A percentile compares a stretch with the other conserved stretches of the same genome.
phyloP scores from a whole-genome alignment of 371 early-diverging fungal genomes.

The Rhizopus arrhizus region DNA sequence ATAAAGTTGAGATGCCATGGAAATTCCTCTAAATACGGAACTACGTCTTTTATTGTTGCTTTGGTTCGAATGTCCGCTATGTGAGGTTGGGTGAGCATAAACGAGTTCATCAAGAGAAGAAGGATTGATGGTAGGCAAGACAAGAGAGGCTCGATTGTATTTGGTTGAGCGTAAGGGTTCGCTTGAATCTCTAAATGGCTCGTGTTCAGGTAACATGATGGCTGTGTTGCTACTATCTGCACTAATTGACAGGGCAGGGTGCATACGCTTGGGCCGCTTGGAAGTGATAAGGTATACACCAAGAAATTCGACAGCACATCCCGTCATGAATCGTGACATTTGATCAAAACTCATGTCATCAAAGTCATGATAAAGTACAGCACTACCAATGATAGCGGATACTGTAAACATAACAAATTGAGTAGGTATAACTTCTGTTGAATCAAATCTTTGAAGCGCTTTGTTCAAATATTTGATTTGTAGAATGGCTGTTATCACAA shows the following conservation, averaged over 20 bases:
- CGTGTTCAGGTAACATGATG: constrained; percentile 17
- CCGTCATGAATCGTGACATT: constrained; percentile 54
- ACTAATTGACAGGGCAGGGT: constrained; percentile 24
- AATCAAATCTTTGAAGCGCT: constrained; percentile 70
- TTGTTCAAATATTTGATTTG: constrained; percentile 78
- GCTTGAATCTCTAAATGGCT: constrained; percentile 13
- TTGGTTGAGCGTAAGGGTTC: background rate
- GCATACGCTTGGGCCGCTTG: constrained; percentile 36
- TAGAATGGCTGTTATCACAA: constrained; percentile 67
- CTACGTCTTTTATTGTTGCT: constrained; percentile 35
- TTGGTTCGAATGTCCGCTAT: background rate
- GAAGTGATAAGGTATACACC: constrained; percentile 77
- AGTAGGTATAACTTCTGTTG: constrained; percentile 80
- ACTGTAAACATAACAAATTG: constrained; percentile 81
- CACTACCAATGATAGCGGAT: constrained; percentile 75
- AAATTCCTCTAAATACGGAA: constrained; percentile 50
- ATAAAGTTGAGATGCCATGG: constrained; percentile 48
- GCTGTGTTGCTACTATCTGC: constrained; percentile 26
- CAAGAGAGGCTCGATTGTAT: background rate
- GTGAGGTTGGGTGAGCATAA: background rate
- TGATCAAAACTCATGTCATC: constrained; percentile 59
- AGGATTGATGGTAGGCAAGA: background rate
- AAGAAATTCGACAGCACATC: constrained; percentile 68
- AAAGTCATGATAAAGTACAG: constrained; percentile 74
- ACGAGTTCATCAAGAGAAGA: background rate